Evolutionary conservation across 495 filamentous ascomycete genomes (phyloP).

Genomic region (Penicillium samsonianum): DNA sequence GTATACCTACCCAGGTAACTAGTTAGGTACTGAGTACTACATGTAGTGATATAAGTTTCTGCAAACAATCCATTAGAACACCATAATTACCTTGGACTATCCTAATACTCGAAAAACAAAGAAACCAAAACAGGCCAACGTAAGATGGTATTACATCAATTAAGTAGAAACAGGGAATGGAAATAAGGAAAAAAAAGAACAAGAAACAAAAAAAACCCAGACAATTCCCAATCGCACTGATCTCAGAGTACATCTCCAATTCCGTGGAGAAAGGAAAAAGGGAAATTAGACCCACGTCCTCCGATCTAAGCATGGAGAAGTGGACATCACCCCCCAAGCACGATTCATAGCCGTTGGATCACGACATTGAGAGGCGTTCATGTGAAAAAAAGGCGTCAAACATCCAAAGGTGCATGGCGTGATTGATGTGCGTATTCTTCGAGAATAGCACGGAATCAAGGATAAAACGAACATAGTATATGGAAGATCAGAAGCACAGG

Average conservation of each 20-base stretch:
- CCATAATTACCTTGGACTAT: constrained; percentile 13
- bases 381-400: constrained; percentile 5
- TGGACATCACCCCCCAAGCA: constrained; percentile 16
- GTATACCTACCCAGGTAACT: too few relatives aligned
- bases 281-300: constrained; percentile 6
- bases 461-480: neutral
- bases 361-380: constrained; percentile 19
- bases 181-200: constrained; percentile 13
- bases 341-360: constrained; percentile 18
- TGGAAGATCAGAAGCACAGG: constrained; percentile 1
- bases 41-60: neutral
- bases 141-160: constrained; percentile 46
- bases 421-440: neutral
- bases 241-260: constrained; percentile 1
- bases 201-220: neutral
- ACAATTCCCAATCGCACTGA: neutral
- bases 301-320: constrained; percentile 5
- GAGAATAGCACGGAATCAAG: constrained; percentile 1
- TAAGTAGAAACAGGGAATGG: constrained; percentile 17
- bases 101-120: constrained; percentile 8
- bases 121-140: constrained; percentile 23
- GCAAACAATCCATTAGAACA: constrained; percentile 14
- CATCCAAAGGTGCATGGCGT: constrained; percentile 14
- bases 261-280: constrained; percentile 1
- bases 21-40: neutral